phyloP scores from a whole-genome alignment of 345 rosid genomes.

The Arabis alpina region DNA sequence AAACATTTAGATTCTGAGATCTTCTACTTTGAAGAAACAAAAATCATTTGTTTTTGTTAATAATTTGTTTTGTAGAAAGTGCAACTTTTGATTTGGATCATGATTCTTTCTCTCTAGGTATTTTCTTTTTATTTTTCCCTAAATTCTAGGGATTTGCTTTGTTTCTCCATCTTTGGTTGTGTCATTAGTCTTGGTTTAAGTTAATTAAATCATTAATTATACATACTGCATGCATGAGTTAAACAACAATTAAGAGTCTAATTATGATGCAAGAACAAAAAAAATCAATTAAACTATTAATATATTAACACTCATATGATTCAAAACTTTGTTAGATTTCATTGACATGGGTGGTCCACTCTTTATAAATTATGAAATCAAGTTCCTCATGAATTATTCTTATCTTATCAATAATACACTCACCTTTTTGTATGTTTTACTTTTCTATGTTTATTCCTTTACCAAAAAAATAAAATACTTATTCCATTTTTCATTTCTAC shows the following conservation, averaged over 20 bases:
- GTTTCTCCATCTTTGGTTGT: conserved; percentile 17
- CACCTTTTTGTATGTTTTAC: conserved; percentile 33
- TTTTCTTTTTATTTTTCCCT: conserved; percentile 14
- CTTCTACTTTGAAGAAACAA: neutral
- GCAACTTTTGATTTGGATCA: conserved; percentile 34
- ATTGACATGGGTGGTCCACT: conserved; percentile 42
- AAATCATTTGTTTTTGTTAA: neutral
- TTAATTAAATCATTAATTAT: conserved; percentile 17
- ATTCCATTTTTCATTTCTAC: neutral
- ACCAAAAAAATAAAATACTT: neutral
- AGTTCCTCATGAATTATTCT: conserved; percentile 42
- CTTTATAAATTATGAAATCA: conserved; percentile 26
- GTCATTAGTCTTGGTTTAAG: conserved; percentile 20
- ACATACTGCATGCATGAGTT: conserved; percentile 43
- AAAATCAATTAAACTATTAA: neutral
- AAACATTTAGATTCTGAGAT: conserved; percentile 31
- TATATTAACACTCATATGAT: conserved; percentile 28
- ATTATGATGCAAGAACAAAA: conserved; percentile 10
- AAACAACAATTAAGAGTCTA: neutral
- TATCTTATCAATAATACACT: conserved; percentile 44
- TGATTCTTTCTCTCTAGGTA: conserved; percentile 23
- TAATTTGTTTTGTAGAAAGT: conserved; percentile 4
- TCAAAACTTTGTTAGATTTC: conserved; percentile 39
- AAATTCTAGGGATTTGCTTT: conserved; percentile 34
- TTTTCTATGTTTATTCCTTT: conserved; percentile 25